phyloP scores from a whole-genome alignment of 1,284 basidiomycete species.

The Porogramme epimiltina region DNA sequence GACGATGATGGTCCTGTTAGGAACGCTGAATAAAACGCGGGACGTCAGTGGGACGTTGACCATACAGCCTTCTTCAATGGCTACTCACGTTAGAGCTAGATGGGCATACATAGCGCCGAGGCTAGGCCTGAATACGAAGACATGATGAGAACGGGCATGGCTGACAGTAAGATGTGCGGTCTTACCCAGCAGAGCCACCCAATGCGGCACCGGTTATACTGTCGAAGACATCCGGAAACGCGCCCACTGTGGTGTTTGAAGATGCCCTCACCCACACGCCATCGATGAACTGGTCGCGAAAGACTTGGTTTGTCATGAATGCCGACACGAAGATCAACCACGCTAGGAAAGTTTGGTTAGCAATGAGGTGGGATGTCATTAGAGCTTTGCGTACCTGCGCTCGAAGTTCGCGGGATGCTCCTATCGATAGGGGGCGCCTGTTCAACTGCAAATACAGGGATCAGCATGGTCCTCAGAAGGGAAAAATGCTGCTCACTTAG shows the following conservation, averaged over 20 bases:
- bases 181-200: conserved; percentile 21
- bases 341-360: conserved; percentile 11
- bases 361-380: background rate
- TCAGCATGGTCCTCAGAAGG: no score
- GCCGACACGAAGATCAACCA: conserved; percentile 30
- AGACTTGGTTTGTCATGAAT: conserved; percentile 14
- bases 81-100: conserved; percentile 23
- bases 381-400: background rate
- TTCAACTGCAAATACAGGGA: no score
- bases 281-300: conserved; percentile 21
- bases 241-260: conserved; percentile 15
- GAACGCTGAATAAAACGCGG: conserved; percentile 2
- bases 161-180: background rate
- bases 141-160: no score
- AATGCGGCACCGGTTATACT: conserved; percentile 1
- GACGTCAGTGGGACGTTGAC: background rate
- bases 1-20: conserved; percentile 16
- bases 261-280: conserved; percentile 23
- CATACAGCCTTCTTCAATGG: background rate
- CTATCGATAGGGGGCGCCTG: no score
- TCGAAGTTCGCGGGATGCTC: background rate
- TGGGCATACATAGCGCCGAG: conserved; percentile 24
- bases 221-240: no score
- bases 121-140: conserved; percentile 13
- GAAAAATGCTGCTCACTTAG: conserved; percentile 4